These are phyloP conservation scores for Trichoderma citrinoviride DNA, from an alignment of 2,329 filamentous ascomycete genomes.

Conservation along the genomic window DNA sequence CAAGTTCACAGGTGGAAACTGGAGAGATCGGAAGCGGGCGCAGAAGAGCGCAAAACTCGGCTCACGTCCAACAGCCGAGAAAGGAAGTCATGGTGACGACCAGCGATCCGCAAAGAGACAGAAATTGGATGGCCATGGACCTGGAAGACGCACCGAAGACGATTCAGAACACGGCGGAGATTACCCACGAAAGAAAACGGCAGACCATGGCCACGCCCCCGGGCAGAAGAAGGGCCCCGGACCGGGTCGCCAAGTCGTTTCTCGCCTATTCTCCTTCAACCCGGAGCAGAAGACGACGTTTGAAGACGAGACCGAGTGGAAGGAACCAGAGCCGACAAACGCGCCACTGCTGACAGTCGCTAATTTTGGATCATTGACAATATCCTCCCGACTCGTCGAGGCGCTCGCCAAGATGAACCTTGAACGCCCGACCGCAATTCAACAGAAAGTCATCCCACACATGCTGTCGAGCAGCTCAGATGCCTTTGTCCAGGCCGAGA, in stretches of 20 bases:
- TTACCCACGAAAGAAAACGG: neutral
- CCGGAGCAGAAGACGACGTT: slow-evolving; percentile 66
- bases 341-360: slow-evolving; percentile 82
- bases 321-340: slow-evolving; percentile 74
- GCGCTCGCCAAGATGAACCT: slow-evolving; percentile 85
- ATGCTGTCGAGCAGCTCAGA: slow-evolving; percentile 78
- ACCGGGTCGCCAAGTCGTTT: slow-evolving; percentile 63
- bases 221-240: slow-evolving; percentile 23
- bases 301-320: slow-evolving; percentile 48
- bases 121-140: slow-evolving; percentile 35
- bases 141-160: slow-evolving; percentile 14
- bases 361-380: slow-evolving; percentile 80
- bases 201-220: neutral
- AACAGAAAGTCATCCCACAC: slow-evolving; percentile 82
- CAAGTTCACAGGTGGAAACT: slow-evolving; percentile 84
- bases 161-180: slow-evolving; percentile 12
- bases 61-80: slow-evolving; percentile 25
- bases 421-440: slow-evolving; percentile 90
- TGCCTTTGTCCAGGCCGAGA: slow-evolving; percentile 95
- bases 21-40: slow-evolving; percentile 83
- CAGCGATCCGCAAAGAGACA: slow-evolving; percentile 47
- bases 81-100: slow-evolving; percentile 30
- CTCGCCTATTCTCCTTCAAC: slow-evolving; percentile 89
- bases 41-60: slow-evolving; percentile 35
- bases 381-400: slow-evolving; percentile 75